Base-by-base conservation (phyloP, 192 early-diverging fungal species). In the Rhizoclosmatium globosum region DNA sequence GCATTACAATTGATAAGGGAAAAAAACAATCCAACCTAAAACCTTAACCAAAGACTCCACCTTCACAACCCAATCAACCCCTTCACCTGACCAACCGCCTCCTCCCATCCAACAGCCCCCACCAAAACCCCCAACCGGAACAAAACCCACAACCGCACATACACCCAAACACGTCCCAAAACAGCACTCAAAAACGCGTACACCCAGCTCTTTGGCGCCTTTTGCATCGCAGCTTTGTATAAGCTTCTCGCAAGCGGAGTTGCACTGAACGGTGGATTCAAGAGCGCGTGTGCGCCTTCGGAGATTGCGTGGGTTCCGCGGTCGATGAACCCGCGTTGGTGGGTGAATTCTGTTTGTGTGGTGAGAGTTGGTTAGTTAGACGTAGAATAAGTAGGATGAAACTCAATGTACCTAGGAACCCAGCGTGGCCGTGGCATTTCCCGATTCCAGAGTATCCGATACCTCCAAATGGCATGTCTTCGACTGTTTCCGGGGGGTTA, bases 381-480 rank as follows among this genome's bases (percentile, higher is more conserved):
- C 31, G 13, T 17, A 43, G 60, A 61, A 64, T 6, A 41, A 41
- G 13, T 11, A 31, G 47, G 19, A 3, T 3, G n/a, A 42, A 7
- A 48, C 11, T 7, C 4, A 47, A 19, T 47, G 7, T 13, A 68
- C 48, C 39, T 17, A 19, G 13, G 39, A 77, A 66, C 7, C 65
- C 66, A 23, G 67, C 19, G 48, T 61, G 53, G 13, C 65, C 50
- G 13, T 65, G 64, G 23, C 45, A 64, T 53, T 74, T 86, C 64
- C 97, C 97, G 44, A 94, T 89, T 1, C 97, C 97, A 15, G 95
- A 97, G 0, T 80, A 79, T 0, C 96, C 96, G 0, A 94, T 89
- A 60, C 96, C 97, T 57, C 95, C 95, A 82, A 97, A 98, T 53
- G 96, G 96, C 45, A 94, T 75, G 38, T 78, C 74, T 42, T 80